These are phyloP conservation scores for Tricharina praecox DNA, from an alignment of 495 filamentous ascomycete genomes.

Conservation along the genomic window DNA sequence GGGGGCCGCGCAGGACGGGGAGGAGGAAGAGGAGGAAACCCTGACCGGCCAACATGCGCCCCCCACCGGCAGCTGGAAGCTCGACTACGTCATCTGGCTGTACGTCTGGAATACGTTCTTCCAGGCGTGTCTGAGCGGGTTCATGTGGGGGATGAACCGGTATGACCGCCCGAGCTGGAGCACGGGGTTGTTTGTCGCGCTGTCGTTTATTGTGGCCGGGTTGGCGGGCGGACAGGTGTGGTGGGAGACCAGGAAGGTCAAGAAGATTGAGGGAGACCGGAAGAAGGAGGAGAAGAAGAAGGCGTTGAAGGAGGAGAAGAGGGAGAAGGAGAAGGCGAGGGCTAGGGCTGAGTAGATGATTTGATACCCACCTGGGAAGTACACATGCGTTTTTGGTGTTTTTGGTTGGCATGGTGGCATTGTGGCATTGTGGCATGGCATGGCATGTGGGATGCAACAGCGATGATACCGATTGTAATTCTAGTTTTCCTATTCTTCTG, in stretches of 20 bases:
- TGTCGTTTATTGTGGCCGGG: conserved; percentile 51
- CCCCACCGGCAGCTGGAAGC: conserved; percentile 52
- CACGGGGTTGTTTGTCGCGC: conserved; percentile 54
- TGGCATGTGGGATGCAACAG: too few relatives aligned
- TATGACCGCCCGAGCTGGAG: conserved; percentile 54
- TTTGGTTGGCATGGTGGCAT: too few relatives aligned
- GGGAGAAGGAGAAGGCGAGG: too few relatives aligned
- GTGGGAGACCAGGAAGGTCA: conserved; percentile 46
- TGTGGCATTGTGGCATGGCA: too few relatives aligned
- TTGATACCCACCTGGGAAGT: too few relatives aligned
- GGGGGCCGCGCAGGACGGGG: background rate
- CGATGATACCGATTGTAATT: too few relatives aligned
- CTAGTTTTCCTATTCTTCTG: too few relatives aligned
- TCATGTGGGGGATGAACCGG: conserved; percentile 68
- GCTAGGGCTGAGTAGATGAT: too few relatives aligned
- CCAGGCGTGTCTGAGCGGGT: conserved; percentile 48
- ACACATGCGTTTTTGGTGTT: too few relatives aligned
- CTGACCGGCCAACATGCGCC: conserved; percentile 47
- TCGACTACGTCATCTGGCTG: conserved; percentile 62
- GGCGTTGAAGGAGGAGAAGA: too few relatives aligned
- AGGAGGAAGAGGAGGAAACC: background rate
- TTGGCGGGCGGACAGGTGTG: conserved; percentile 53
- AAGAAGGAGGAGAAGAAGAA: too few relatives aligned
- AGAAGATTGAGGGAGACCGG: conserved; percentile 49
- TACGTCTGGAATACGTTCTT: conserved; percentile 63